Evolutionary conservation across 768 basidiomycete genomes (phyloP).

Genomic region (Suillus discolor): DNA sequence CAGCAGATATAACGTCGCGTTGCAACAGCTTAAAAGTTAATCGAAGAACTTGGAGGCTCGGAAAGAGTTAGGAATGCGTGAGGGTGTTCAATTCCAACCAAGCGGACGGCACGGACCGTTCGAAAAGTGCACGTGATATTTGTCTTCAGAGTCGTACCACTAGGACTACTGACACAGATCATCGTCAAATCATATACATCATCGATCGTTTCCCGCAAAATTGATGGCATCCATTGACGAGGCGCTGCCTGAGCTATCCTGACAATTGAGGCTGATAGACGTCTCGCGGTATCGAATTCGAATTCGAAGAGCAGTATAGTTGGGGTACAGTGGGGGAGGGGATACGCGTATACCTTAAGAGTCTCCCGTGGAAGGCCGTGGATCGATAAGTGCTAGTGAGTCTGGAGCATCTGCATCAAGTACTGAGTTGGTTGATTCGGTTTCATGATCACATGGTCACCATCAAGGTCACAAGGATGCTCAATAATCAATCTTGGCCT

Average conservation of each 20-base stretch:
- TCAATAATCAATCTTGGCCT: not conserved
- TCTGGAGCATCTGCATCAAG: not conserved
- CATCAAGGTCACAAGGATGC: not conserved
- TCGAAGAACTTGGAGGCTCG: no score
- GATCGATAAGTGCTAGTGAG: not conserved
- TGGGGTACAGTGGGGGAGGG: not conserved
- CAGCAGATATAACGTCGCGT: not conserved
- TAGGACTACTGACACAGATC: no score
- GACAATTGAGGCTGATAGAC: not conserved
- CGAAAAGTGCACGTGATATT: no score
- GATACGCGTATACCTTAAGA: not conserved
- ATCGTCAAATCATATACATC: no score
- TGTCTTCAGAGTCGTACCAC: no score
- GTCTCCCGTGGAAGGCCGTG: no score
- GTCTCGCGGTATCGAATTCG: not conserved
- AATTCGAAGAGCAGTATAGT: not conserved
- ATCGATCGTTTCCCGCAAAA: not conserved
- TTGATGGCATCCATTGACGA: not conserved
- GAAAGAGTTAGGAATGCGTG: no score
- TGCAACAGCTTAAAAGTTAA: not conserved
- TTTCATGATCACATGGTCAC: no score
- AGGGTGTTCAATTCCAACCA: no score
- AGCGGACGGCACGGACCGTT: no score
- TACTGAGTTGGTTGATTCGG: not conserved
- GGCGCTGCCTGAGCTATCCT: not conserved